phyloP scores from a whole-genome alignment of 208 protist genomes.

The Trypanosoma platydactyli region DNA sequence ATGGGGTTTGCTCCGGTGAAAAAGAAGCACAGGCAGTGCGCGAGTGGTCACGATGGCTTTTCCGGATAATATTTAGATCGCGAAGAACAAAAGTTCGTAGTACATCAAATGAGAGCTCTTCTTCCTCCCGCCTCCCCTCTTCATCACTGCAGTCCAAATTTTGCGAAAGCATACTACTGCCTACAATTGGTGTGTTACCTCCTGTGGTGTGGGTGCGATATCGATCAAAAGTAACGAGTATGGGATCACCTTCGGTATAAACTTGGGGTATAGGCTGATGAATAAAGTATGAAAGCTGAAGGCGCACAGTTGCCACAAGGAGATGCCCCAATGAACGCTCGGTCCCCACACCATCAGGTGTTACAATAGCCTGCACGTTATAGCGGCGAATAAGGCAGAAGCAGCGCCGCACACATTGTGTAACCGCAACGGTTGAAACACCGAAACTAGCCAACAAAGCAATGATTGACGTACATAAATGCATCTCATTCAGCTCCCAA shows the following conservation, averaged over 20 bases:
- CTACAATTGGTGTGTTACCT: not conserved
- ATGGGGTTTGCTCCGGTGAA: slow-evolving; percentile 20
- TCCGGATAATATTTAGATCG: slow-evolving; percentile 56
- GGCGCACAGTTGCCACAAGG: slow-evolving; percentile 30
- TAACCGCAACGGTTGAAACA: slow-evolving; percentile 27
- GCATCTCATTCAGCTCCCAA: slow-evolving; percentile 67
- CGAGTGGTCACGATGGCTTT: slow-evolving; percentile 21
- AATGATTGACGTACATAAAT: slow-evolving; percentile 44
- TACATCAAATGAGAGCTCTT: slow-evolving; percentile 45
- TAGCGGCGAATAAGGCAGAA: slow-evolving; percentile 45
- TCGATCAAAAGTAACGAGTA: slow-evolving; percentile 20
- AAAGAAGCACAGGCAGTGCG: not conserved
- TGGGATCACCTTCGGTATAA: slow-evolving; percentile 1
- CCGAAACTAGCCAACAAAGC: slow-evolving; percentile 40
- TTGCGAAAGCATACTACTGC: not conserved
- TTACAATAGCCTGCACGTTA: slow-evolving; percentile 9
- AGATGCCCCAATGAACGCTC: slow-evolving; percentile 23
- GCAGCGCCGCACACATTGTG: slow-evolving; percentile 45
- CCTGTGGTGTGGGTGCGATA: not conserved
- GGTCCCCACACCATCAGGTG: slow-evolving; percentile 11
- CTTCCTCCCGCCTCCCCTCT: slow-evolving; percentile 31
- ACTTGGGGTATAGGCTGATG: slow-evolving; percentile 20
- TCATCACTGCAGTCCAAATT: slow-evolving; percentile 8
- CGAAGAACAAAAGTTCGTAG: slow-evolving; percentile 63
- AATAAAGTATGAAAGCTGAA: slow-evolving; percentile 38